Base-by-base conservation (phyloP, 2,329 filamentous ascomycete genomes). In the Lithohypha guttulata region DNA sequence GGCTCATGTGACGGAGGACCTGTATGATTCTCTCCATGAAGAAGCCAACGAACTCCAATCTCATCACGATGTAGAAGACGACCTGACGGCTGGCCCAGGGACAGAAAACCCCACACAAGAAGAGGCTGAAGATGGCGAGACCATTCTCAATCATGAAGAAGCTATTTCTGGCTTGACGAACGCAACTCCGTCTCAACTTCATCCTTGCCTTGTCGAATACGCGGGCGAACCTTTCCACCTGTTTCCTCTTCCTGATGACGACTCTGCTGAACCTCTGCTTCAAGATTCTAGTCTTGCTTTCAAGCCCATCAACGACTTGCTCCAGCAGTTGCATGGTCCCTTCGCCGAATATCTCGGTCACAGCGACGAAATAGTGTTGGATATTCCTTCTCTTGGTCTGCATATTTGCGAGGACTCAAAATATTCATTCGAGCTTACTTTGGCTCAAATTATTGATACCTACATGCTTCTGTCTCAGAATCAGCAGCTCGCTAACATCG, bases 401-500 rank as follows among this genome's bases (percentile, higher is more conserved):
- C 65, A 70, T 50, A 58, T 77, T 50, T 66, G 63, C 50, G 75
- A 79, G 70, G 65, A 69, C 52, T 72, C 68, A 29, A 54, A 57
- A 26, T 58, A 68, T 52, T 55, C 66, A 33, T 59, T 63, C 48
- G 59, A 66, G 50, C 58, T 71, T 45, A 69, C 69, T 33, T 60
- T 81, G 36, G 60, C 67, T 31, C 66, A 77, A 41, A 61, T 83
- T 30, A 57, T 81, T 42, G 65, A 73, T 37, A 55, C 79, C 31
- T 79, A 78, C 51, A 57, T 77, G 42, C 62, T 65, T 11, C 59
- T 83, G 31, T 67, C 71, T 47, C 64, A 64, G 21, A 77, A 81
- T 51, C 77, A 80, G 53, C 72, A 67, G 17, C 56, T 64, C 27
- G 59, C 66, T 37, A 56, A 65, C 15, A 66, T 69, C 2, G 65